These are phyloP conservation scores for Lentinula boryana DNA, from an alignment of 768 basidiomycete species.

Conservation along the genomic window DNA sequence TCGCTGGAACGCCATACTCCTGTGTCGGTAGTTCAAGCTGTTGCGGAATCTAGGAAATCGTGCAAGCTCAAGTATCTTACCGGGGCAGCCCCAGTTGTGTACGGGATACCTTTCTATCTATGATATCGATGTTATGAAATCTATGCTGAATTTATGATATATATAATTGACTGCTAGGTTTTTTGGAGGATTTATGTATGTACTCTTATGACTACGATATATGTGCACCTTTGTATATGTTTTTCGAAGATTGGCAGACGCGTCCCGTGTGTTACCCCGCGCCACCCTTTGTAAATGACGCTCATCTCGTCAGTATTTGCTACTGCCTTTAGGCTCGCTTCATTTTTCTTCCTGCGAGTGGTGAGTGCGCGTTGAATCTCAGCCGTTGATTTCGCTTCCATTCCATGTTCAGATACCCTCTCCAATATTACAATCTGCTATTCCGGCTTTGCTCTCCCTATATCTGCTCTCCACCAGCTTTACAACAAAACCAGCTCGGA, in stretches of 20 bases:
- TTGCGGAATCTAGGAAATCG: conserved; percentile 69
- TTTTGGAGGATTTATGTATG: no score
- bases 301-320: conserved; percentile 17
- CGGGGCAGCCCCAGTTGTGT: conserved; percentile 91
- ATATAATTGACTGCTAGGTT: not conserved
- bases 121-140: conserved; percentile 16
- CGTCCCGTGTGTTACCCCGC: not conserved
- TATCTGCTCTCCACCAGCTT: conserved; percentile 13
- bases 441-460: conserved; percentile 20
- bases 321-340: conserved; percentile 31
- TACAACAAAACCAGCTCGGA: not conserved
- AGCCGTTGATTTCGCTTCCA: not conserved
- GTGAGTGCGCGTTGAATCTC: conserved; percentile 17
- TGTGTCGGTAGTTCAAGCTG: conserved; percentile 63
- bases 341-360: conserved; percentile 46
- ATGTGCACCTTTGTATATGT: not conserved
- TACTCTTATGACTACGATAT: no score
- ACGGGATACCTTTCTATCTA: conserved; percentile 92
- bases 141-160: conserved; percentile 1
- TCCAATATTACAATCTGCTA: conserved; percentile 22
- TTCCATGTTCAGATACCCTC: conserved; percentile 30
- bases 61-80: conserved; percentile 93
- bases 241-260: no score
- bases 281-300: not conserved
- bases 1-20: conserved; percentile 12